Percentiles rank a stretch among this genome's conserved stretches.
Evolutionary conservation across 805 yeast species (phyloP).

Genomic region (Sugiyamaella chiloensis): DNA sequence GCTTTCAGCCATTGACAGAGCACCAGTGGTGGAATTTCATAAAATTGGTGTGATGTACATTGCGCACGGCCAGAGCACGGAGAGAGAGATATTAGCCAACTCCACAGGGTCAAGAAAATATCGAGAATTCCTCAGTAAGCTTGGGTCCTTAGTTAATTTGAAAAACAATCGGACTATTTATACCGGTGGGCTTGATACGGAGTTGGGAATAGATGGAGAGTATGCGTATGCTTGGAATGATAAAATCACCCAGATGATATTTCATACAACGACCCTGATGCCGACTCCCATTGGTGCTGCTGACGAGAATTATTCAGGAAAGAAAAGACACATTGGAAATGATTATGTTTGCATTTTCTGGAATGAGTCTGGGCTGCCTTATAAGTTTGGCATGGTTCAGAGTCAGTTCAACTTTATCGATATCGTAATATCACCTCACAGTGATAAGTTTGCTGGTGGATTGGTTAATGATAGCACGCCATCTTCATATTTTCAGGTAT

Average conservation of each 20-base stretch:
- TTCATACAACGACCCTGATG: conserved; percentile 82
- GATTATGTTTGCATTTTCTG: conserved; percentile 76
- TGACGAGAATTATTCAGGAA: conserved; percentile 48
- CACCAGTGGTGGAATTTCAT: conserved; percentile 74
- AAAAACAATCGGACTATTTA: conserved; percentile 52
- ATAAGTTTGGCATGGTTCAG: conserved; percentile 65
- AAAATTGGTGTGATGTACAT: conserved; percentile 77
- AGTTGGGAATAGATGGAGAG: conserved; percentile 68
- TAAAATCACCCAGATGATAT: conserved; percentile 66
- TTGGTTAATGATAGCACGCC: not conserved
- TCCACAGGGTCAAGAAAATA: conserved; percentile 61
- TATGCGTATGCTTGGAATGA: conserved; percentile 71
- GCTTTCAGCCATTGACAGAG: conserved; percentile 60
- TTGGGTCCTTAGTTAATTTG: conserved; percentile 62
- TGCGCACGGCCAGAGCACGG: conserved; percentile 62
- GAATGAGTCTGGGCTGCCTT: conserved; percentile 67
- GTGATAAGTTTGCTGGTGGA: conserved; percentile 26
- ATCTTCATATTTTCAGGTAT: conserved; percentile 49
- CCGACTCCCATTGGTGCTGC: conserved; percentile 42
- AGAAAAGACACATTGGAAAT: conserved; percentile 85
- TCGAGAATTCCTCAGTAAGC: conserved; percentile 51
- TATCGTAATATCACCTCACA: conserved; percentile 69
- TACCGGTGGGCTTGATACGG: conserved; percentile 78
- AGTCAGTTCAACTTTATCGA: conserved; percentile 83
- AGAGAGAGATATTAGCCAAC: conserved; percentile 62